Evolutionary conservation across 179 eudicot species (phyloP).

Genomic region (Drosera spatulata): DNA sequence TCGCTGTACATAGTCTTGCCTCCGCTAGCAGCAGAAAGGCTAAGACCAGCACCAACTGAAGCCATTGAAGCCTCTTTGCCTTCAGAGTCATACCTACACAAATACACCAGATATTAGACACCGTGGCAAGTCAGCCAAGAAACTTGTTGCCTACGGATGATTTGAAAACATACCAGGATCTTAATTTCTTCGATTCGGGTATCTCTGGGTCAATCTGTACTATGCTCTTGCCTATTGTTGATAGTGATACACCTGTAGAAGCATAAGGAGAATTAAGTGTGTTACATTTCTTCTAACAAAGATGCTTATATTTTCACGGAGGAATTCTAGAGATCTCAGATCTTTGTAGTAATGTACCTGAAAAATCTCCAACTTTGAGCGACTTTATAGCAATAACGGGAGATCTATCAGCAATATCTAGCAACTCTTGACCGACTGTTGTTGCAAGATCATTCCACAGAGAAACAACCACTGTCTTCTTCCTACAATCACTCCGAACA

Average conservation of each 20-base stretch:
- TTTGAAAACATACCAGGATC: slow-evolving; percentile 44
- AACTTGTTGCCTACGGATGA: background rate
- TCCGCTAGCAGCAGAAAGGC: slow-evolving; percentile 31
- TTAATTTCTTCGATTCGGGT: slow-evolving; percentile 61
- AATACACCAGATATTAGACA: background rate
- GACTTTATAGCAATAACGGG: slow-evolving; percentile 89
- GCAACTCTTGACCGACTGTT: slow-evolving; percentile 68
- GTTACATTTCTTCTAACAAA: too few relatives aligned
- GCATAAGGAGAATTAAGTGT: background rate
- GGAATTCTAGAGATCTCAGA: too few relatives aligned
- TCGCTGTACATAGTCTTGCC: slow-evolving; percentile 55
- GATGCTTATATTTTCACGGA: too few relatives aligned
- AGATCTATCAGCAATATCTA: slow-evolving; percentile 75
- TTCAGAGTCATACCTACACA: slow-evolving; percentile 65
- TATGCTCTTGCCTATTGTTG: slow-evolving; percentile 64
- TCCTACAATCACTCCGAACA: slow-evolving; percentile 33
- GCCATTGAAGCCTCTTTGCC: slow-evolving; percentile 82
- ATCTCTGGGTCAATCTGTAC: slow-evolving; percentile 64
- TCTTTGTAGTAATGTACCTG: slow-evolving; percentile 28
- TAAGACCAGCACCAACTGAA: slow-evolving; percentile 66
- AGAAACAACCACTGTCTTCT: slow-evolving; percentile 85
- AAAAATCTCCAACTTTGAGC: slow-evolving; percentile 76
- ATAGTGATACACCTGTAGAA: slow-evolving; percentile 69
- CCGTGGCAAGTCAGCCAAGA: background rate
- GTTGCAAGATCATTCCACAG: slow-evolving; percentile 89